phyloP scores from a whole-genome alignment of 305 asterid genomes.

The Fraxinus greggii region DNA sequence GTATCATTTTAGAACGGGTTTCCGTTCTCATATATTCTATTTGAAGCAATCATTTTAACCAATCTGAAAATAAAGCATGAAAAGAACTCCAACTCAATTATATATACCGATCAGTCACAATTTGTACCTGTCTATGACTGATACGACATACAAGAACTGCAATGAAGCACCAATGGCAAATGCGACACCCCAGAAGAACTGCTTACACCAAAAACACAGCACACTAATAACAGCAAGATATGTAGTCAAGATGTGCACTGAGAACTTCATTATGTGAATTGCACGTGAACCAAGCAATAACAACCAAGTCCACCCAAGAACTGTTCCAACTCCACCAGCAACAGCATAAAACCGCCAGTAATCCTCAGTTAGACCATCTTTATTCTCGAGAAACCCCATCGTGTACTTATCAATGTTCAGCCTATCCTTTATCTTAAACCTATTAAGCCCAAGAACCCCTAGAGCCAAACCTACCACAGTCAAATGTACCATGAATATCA shows the following conservation, averaged over 20 bases:
- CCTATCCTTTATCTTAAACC: slow-evolving; percentile 77
- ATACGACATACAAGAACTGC: slow-evolving; percentile 84
- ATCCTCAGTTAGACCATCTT: slow-evolving; percentile 83
- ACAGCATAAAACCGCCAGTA: slow-evolving; percentile 83
- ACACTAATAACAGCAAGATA: slow-evolving; percentile 94
- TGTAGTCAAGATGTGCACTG: slow-evolving; percentile 86
- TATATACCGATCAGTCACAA: slow-evolving; percentile 8
- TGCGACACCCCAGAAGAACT: slow-evolving; percentile 85
- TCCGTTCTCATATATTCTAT: neutral
- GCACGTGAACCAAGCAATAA: slow-evolving; percentile 77
- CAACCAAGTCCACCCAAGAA: slow-evolving; percentile 86
- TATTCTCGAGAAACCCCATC: slow-evolving; percentile 70
- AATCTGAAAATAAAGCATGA: slow-evolving; percentile 3
- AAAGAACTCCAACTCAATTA: neutral
- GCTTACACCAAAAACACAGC: slow-evolving; percentile 80
- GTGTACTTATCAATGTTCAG: slow-evolving; percentile 79
- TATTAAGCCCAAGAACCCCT: slow-evolving; percentile 78
- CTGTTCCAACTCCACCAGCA: slow-evolving; percentile 72
- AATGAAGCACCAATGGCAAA: slow-evolving; percentile 83
- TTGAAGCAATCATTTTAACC: neutral
- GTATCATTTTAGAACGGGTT: neutral
- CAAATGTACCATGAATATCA: slow-evolving; percentile 66
- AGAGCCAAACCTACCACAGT: slow-evolving; percentile 70
- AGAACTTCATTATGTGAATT: slow-evolving; percentile 75
- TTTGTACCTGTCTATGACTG: slow-evolving; percentile 83